Conservation (phyloP, 2,329 filamentous ascomycete genomes). For the Fusarium neocosmosporiellum region DNA sequence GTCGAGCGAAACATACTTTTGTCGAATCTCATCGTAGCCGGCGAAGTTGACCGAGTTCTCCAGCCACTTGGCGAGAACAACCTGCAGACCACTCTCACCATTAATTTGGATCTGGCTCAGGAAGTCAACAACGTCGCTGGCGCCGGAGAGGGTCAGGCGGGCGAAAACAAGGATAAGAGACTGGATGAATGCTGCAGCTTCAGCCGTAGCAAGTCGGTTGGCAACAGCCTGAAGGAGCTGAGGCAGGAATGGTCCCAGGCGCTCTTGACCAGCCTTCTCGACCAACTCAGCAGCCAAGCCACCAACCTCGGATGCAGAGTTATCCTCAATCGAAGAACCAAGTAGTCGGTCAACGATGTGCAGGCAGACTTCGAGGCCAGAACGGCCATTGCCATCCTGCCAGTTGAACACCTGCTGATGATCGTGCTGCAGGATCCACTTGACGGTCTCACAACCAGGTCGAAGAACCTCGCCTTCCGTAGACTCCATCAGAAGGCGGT, state of each 20-base stretch:
- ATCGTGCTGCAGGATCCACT: slow-evolving; percentile 90
- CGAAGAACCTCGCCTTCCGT: slow-evolving; percentile 90
- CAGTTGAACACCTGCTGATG: slow-evolving; percentile 90
- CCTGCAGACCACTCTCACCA: slow-evolving; percentile 83
- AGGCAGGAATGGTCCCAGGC: slow-evolving; percentile 88
- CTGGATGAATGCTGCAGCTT: slow-evolving; percentile 91
- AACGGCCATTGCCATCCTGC: slow-evolving; percentile 82
- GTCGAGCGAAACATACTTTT: slow-evolving; percentile 74
- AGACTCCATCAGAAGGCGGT: slow-evolving; percentile 82
- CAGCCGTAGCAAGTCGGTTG: slow-evolving; percentile 81
- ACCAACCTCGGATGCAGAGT: slow-evolving; percentile 94
- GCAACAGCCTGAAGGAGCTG: slow-evolving; percentile 92
- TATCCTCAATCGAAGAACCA: slow-evolving; percentile 86
- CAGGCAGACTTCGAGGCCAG: slow-evolving; percentile 87
- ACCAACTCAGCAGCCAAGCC: slow-evolving; percentile 94
- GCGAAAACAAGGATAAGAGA: slow-evolving; percentile 96
- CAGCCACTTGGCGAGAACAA: slow-evolving; percentile 94
- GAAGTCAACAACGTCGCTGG: slow-evolving; percentile 92
- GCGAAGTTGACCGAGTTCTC: slow-evolving; percentile 97
- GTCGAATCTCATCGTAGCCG: slow-evolving; percentile 97
- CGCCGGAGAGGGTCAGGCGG: slow-evolving; percentile 84
- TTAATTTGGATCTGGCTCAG: slow-evolving; percentile 85
- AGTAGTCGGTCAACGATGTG: slow-evolving; percentile 93
- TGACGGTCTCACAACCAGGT: slow-evolving; percentile 85
- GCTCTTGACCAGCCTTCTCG: slow-evolving; percentile 92